Evolutionary conservation across 352 stramenopile species (phyloP).

Genomic region (Phytophthora foliorum): DNA sequence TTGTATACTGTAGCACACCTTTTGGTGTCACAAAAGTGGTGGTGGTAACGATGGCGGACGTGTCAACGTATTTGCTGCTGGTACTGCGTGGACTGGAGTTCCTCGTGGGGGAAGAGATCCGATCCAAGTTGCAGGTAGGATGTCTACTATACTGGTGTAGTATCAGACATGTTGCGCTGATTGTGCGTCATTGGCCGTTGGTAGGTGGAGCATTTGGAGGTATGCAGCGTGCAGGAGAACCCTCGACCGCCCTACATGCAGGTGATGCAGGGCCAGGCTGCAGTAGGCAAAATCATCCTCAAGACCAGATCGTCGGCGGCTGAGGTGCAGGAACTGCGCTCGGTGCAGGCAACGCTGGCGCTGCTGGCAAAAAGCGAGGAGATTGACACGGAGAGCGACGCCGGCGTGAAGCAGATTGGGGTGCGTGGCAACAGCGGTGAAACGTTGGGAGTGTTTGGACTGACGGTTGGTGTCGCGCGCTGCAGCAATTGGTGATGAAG

Average conservation of each 20-base stretch:
- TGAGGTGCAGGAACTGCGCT: slow-evolving; percentile 62
- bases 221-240: slow-evolving; percentile 78
- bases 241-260: slow-evolving; percentile 60
- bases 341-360: slow-evolving; percentile 68
- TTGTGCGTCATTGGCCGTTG: slow-evolving; percentile 15
- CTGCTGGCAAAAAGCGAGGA: slow-evolving; percentile 67
- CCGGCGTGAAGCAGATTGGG: slow-evolving; percentile 68
- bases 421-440: slow-evolving; percentile 40
- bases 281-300: slow-evolving; percentile 73
- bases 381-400: slow-evolving; percentile 57
- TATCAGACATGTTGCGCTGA: not conserved
- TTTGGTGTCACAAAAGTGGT: slow-evolving; percentile 20
- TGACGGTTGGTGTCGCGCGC: slow-evolving; percentile 6
- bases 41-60: slow-evolving; percentile 28
- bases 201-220: slow-evolving; percentile 67
- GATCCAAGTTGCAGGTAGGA: slow-evolving; percentile 63
- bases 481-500: slow-evolving; percentile 57
- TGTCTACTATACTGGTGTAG: not conserved
- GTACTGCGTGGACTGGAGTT: slow-evolving; percentile 82
- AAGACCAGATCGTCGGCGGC: slow-evolving; percentile 59
- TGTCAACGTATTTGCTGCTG: slow-evolving; percentile 73
- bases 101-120: slow-evolving; percentile 76
- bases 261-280: slow-evolving; percentile 78
- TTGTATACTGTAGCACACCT: slow-evolving; percentile 16
- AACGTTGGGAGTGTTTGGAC: not conserved